Conservation (phyloP, 495 filamentous ascomycete species). For the Neurospora intermedia region DNA sequence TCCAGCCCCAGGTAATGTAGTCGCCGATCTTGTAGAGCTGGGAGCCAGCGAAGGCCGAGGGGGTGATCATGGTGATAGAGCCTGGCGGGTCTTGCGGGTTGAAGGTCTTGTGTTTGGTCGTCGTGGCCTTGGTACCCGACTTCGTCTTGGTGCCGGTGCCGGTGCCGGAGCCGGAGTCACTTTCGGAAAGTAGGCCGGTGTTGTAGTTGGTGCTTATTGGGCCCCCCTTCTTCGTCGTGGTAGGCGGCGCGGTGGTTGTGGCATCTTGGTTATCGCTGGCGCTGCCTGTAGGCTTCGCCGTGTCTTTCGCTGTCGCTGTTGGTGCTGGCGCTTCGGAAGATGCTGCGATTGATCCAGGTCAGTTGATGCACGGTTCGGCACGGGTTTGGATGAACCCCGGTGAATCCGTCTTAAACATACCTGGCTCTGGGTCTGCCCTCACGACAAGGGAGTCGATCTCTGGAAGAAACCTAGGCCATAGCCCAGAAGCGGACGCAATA, state of each 20-base stretch:
- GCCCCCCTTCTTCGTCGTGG: constrained; percentile 1
- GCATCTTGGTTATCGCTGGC: background rate
- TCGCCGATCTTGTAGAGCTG: constrained; percentile 87
- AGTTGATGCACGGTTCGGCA: constrained; percentile 5
- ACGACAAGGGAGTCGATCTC: constrained; percentile 28
- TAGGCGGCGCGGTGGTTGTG: constrained; percentile 2
- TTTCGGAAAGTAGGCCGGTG: constrained; percentile 15
- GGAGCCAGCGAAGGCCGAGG: constrained; percentile 42
- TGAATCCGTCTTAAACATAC: constrained; percentile 9
- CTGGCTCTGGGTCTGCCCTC: constrained; percentile 20
- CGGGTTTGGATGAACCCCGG: background rate
- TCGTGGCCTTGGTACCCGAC: constrained; percentile 16
- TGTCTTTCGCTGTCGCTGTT: background rate
- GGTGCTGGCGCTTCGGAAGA: background rate
- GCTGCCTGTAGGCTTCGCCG: background rate
- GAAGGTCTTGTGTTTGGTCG: constrained; percentile 41
- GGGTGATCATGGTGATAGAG: constrained; percentile 73
- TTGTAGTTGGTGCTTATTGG: constrained; percentile 10
- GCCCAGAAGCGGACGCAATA: constrained; percentile 20
- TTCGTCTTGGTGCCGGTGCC: constrained; percentile 14
- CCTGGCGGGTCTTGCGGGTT: constrained; percentile 56
- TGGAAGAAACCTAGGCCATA: constrained; percentile 28
- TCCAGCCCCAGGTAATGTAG: constrained; percentile 79
- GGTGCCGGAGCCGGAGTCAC: constrained; percentile 6
- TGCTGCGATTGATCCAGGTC: constrained; percentile 13